Evolutionary conservation across 345 rosid species (phyloP), one percentile per base, ranked within the genome.

Genomic region (Rhizophora apiculata): DNA sequence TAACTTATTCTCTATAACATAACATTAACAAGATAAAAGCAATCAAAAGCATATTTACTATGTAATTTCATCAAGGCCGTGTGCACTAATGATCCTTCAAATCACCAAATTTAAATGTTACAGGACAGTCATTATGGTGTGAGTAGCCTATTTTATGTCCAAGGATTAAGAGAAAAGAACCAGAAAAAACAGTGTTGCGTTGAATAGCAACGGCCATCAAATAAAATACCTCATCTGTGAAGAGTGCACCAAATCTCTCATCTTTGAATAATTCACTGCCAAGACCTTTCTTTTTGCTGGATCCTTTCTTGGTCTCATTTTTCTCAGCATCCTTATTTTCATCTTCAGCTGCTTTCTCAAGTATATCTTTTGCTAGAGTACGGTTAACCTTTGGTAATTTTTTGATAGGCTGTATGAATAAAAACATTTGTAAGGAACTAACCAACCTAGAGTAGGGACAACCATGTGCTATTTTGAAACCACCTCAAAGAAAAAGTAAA

Each of bases 361-460:
- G 74, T 59, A 91, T 81, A 64, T 69, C 62, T 36, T 67, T 85
- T 62, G 96, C 96, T 66, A 94, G 86, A n/a, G 66, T 78, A 55
- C 85, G 77, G 81, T 94, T 91, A 74, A 87, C 91, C 84, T 85
- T 88, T 30, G 97, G 97, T 54, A 91, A 66, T 78, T 83, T 88
- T 75, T 73, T 87, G 71, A 75, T 78, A 37, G 79, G 75, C 98
- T 89, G 88, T 81, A 81, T 62, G 29, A 79, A 78, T 18, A 69
- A 73, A 10, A 58, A 75, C 19, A 62, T 31, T 29, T 24, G 57
- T 13, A 18, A 57, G 53, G 22, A 19, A 26, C 29, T 60, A 54
- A 58, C 56, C 15, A 63, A 64, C 24, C 22, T 6, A 76, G 56
- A 63, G 8, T 46, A 31, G 52, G 65, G 19, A n/a, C 6, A 49